phyloP scores from a whole-genome alignment of 1,139 yeast genomes.

The Lodderomyces orthopsilosis region DNA sequence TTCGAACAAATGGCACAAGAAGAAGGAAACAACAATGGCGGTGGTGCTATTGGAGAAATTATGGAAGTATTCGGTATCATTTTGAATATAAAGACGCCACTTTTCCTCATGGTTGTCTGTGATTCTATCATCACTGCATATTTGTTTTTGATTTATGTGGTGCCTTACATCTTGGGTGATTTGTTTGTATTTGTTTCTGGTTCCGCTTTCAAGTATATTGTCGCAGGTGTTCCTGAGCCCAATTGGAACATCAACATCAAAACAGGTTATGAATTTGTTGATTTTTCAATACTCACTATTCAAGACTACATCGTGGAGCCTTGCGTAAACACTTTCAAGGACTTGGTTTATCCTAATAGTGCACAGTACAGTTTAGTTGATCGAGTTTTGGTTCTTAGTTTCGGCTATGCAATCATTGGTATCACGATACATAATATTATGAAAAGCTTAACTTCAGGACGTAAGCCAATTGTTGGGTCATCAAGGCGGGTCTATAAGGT shows the following conservation, averaged over 20 bases:
- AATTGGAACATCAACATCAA: background rate
- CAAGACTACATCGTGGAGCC: conserved; percentile 16
- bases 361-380: conserved; percentile 27
- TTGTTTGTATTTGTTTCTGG: conserved; percentile 20
- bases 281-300: conserved; percentile 7
- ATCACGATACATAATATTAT: conserved; percentile 30
- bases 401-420: conserved; percentile 41
- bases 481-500: conserved; percentile 49
- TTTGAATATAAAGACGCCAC: conserved; percentile 35
- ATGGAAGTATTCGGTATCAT: conserved; percentile 38
- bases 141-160: conserved; percentile 46
- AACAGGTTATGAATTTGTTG: conserved; percentile 12
- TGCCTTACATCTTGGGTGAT: conserved; percentile 56
- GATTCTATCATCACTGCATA: conserved; percentile 44
- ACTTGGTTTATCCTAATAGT: conserved; percentile 18
- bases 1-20: conserved; percentile 3
- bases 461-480: conserved; percentile 47
- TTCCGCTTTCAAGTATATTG: conserved; percentile 5
- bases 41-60: conserved; percentile 24
- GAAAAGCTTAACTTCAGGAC: conserved; percentile 31
- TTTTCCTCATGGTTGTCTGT: conserved; percentile 34
- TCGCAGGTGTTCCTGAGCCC: background rate
- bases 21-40: conserved; percentile 9
- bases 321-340: conserved; percentile 14
- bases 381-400: conserved; percentile 27